phyloP scores from a whole-genome alignment of 306 rosid genomes.

The Vicia sativa region DNA sequence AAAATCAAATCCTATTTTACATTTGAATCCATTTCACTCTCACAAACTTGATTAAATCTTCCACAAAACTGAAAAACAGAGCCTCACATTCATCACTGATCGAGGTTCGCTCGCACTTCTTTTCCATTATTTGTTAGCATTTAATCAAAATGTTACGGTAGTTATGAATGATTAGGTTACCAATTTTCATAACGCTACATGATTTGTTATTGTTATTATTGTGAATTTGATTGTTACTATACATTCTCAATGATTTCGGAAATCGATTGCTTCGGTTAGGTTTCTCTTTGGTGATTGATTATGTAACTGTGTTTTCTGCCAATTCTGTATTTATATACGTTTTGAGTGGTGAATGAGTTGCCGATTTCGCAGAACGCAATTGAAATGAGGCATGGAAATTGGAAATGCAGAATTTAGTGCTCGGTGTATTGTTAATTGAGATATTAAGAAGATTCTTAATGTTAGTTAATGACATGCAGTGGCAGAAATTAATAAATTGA shows the following conservation, averaged over 20 bases:
- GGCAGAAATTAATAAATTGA: background rate
- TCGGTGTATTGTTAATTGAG: background rate
- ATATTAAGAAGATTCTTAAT: background rate
- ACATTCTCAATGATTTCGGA: background rate
- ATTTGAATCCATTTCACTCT: slow-evolving; percentile 16
- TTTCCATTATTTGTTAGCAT: background rate
- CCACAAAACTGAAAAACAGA: slow-evolving; percentile 27
- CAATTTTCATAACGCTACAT: background rate
- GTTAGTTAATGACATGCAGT: background rate
- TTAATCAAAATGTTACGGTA: background rate
- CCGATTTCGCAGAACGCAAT: slow-evolving; percentile 6
- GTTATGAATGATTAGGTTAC: slow-evolving; percentile 50
- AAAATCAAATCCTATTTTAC: background rate
- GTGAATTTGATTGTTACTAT: background rate
- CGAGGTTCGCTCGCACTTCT: slow-evolving; percentile 50
- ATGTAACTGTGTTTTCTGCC: background rate
- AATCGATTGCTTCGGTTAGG: background rate
- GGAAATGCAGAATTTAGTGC: background rate
- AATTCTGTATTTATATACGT: background rate
- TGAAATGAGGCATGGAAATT: background rate
- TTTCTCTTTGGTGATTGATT: background rate
- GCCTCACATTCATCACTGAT: slow-evolving; percentile 49
- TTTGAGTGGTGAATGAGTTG: slow-evolving; percentile 4
- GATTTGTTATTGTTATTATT: background rate
- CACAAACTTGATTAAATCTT: slow-evolving; percentile 42